Base-by-base conservation (phyloP, 2,329 filamentous ascomycete species). In the Pseudogymnoascus sp. region DNA sequence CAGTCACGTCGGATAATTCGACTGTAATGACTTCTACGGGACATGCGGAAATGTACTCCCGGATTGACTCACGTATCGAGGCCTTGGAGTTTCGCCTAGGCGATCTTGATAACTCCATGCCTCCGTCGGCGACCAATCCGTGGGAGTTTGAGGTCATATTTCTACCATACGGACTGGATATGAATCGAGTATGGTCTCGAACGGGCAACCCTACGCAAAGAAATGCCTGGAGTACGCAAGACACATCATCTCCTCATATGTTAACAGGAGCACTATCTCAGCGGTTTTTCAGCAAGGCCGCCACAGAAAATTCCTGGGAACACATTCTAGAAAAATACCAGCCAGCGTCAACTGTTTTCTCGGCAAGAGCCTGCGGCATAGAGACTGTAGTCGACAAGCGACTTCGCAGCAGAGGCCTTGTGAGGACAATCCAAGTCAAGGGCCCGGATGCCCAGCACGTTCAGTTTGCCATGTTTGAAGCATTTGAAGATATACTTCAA, bases 101-200 rank as follows among this genome's bases (percentile, higher is more conserved):
- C 18, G 68, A 72, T 33, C 64, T 74, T 4, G 68, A 71, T 63
- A 65, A 68, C 5, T 42, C 63, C 21, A n/a, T 40, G 8, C 73
- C 85, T 31, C 88, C 89, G n/a, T 85, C 87, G 0, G 77, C 78
- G 28, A 74, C 76, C 44, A 79, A 83, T 42, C 87, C 89, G 0
- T 92, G 89, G 87, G 83, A 89, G 67, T 77, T 93, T 1, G 89
- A 92, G 70, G 86, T 92, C 4, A 84, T 92, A 1, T 84, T 92
- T 63, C 73, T 92, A 6, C 90, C 90, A 1, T 93, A 90, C 72
- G 81, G 82, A 4, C 74, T 76, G 44, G 73, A 78, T n/a, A 70
- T 84, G 21, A 77, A 75, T 65, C 81, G 82, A 1, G 76, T 84
- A 21, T 84, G 82, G 82, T 80, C 77, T 62, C 28, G 50, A 56